phyloP scores from a whole-genome alignment of 2,329 filamentous ascomycete genomes.

The Colletotrichum tropicicola region DNA sequence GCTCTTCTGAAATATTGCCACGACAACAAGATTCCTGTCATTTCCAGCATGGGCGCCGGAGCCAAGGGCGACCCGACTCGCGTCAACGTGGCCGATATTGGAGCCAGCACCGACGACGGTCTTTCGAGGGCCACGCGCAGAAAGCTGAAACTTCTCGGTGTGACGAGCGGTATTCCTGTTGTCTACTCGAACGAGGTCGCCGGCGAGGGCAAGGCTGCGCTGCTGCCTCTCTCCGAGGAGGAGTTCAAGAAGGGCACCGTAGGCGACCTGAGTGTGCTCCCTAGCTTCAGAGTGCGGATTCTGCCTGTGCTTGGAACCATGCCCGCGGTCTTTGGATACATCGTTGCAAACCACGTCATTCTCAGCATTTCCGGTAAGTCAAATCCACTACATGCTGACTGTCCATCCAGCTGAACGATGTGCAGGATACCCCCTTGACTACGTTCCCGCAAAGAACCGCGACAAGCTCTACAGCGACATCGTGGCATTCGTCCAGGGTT shows the following conservation, averaged over 20 bases:
- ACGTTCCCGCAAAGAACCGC: constrained; percentile 80
- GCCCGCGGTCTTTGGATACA: constrained; percentile 95
- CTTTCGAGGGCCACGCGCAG: constrained; percentile 86
- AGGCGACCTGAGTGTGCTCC: constrained; percentile 85
- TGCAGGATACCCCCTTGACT: constrained; percentile 85
- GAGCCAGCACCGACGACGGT: constrained; percentile 85
- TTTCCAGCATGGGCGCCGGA: constrained; percentile 95
- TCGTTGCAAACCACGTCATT: constrained; percentile 92
- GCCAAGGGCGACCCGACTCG: constrained; percentile 89
- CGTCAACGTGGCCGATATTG: constrained; percentile 92
- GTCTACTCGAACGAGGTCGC: constrained; percentile 94
- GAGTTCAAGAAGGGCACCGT: constrained; percentile 89
- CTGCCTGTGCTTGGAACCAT: constrained; percentile 95
- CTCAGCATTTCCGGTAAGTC: constrained; percentile 69
- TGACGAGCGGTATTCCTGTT: constrained; percentile 86
- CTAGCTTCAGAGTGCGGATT: constrained; percentile 95
- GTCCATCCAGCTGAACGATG: background rate
- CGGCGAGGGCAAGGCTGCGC: constrained; percentile 87
- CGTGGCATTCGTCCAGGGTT: constrained; percentile 76
- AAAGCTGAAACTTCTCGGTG: constrained; percentile 78
- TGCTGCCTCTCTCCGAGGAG: constrained; percentile 87
- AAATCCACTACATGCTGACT: background rate
- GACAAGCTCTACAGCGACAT: constrained; percentile 95
- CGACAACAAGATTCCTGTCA: constrained; percentile 79
- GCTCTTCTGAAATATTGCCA: constrained; percentile 89